phyloP scores from a whole-genome alignment of 1,284 basidiomycete genomes.

The Sporisorium exsertum region DNA sequence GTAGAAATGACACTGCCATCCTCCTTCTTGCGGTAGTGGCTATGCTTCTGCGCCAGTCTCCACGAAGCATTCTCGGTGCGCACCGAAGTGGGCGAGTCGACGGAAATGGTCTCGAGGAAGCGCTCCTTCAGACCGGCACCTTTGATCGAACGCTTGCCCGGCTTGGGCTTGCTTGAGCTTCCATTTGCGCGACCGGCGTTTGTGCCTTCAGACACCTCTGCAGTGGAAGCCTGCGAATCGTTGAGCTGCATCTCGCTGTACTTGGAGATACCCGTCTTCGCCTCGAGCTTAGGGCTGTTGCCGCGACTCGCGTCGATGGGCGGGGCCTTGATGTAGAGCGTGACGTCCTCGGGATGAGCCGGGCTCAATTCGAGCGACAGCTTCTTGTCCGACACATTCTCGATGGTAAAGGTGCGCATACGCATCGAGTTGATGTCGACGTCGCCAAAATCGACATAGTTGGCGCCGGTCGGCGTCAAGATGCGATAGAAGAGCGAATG shows the following conservation, averaged over 20 bases:
- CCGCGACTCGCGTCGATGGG: slow-evolving; percentile 6
- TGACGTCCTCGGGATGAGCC: slow-evolving; percentile 72
- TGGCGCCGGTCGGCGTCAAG: slow-evolving; percentile 72
- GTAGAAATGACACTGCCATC: slow-evolving; percentile 30
- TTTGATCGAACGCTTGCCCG: slow-evolving; percentile 40
- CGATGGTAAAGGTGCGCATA: slow-evolving; percentile 71
- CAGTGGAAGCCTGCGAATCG: slow-evolving; percentile 9
- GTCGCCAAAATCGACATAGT: slow-evolving; percentile 73
- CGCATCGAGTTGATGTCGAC: slow-evolving; percentile 72
- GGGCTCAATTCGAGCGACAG: slow-evolving; percentile 71
- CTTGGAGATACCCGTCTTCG: slow-evolving; percentile 22
- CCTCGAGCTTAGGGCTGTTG: slow-evolving; percentile 35
- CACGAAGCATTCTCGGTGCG: slow-evolving; percentile 64
- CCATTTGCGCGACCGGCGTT: background rate
- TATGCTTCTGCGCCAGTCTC: slow-evolving; percentile 62
- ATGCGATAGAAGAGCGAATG: slow-evolving; percentile 73
- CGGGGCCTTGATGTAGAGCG: slow-evolving; percentile 70
- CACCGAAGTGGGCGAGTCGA: slow-evolving; percentile 61
- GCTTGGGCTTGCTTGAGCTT: slow-evolving; percentile 21
- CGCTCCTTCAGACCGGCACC: slow-evolving; percentile 70
- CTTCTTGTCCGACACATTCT: slow-evolving; percentile 70
- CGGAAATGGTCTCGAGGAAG: slow-evolving; percentile 72
- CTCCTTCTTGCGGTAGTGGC: slow-evolving; percentile 52
- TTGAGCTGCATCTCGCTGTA: slow-evolving; percentile 25
- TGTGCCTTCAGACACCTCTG: slow-evolving; percentile 14